Evolutionary conservation across 2,329 filamentous ascomycete genomes (phyloP).

Genomic region (Pseudocercospora musae): DNA sequence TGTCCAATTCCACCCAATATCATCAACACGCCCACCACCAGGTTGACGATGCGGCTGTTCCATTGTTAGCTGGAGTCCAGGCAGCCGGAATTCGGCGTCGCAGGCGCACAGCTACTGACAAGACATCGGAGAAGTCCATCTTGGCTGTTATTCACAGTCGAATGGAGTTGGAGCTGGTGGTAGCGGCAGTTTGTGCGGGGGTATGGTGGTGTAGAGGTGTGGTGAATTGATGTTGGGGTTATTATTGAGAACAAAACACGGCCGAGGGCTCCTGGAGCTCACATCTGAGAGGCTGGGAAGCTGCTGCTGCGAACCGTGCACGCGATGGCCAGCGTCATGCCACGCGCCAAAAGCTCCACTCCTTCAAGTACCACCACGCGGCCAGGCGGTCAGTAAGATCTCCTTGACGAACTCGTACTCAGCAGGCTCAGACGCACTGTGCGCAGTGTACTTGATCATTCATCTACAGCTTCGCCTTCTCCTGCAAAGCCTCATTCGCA

Average conservation of each 20-base stretch:
- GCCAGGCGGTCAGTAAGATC: not conserved
- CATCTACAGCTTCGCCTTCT: constrained; percentile 27
- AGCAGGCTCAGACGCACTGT: too few relatives aligned
- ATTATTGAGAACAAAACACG: constrained; percentile 10
- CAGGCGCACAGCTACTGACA: constrained; percentile 58
- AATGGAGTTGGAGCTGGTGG: not conserved
- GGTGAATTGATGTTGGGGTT: not conserved
- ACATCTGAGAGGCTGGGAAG: not conserved
- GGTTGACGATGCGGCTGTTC: constrained; percentile 85
- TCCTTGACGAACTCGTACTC: too few relatives aligned
- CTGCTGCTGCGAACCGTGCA: not conserved
- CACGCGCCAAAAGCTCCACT: not conserved
- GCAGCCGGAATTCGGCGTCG: constrained; percentile 3
- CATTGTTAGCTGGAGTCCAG: constrained; percentile 14
- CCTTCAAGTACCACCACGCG: not conserved
- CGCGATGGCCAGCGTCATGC: not conserved
- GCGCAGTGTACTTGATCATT: not conserved
- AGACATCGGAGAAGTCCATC: constrained; percentile 91
- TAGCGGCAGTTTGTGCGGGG: not conserved
- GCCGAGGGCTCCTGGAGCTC: not conserved
- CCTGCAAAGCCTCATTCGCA: constrained; percentile 34
- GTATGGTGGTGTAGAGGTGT: not conserved
- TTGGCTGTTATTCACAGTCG: not conserved
- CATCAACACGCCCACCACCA: constrained; percentile 83
- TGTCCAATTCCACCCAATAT: constrained; percentile 76